phyloP scores from a whole-genome alignment of 768 basidiomycete species.

The Agrocybe praecox region DNA sequence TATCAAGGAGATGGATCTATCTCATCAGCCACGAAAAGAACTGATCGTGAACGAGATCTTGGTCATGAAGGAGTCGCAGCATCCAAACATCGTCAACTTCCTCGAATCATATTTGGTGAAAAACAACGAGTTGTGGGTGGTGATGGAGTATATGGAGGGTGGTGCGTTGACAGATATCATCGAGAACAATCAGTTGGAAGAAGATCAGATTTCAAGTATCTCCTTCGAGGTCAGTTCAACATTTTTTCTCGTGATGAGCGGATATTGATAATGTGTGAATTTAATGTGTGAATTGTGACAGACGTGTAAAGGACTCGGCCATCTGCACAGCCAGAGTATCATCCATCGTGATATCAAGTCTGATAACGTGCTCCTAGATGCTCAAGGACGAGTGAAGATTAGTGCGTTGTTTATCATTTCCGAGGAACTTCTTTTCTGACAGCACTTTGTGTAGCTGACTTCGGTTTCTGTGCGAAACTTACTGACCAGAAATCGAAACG shows the following conservation, averaged over 20 bases:
- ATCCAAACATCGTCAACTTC: constrained; percentile 97
- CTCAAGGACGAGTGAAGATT: constrained; percentile 94
- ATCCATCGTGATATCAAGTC: constrained; percentile 98
- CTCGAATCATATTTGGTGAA: constrained; percentile 89
- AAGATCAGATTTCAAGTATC: constrained; percentile 94
- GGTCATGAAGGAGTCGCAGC: constrained; percentile 98
- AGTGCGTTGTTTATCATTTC: constrained; percentile 58
- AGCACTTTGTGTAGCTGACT: constrained; percentile 68
- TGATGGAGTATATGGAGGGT: constrained; percentile 99
- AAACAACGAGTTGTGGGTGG: constrained; percentile 91
- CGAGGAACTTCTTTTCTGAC: constrained; percentile 2
- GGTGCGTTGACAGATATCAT: constrained; percentile 97
- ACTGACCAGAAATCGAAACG: constrained; percentile 97
- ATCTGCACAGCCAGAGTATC: constrained; percentile 91
- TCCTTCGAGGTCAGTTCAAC: constrained; percentile 74
- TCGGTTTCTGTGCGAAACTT: constrained; percentile 95
- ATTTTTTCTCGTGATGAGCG: not conserved
- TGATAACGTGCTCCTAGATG: constrained; percentile 93
- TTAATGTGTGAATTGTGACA: constrained; percentile 27
- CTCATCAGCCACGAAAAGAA: constrained; percentile 95
- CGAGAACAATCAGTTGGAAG: constrained; percentile 93
- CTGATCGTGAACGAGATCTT: constrained; percentile 97
- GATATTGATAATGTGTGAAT: not conserved
- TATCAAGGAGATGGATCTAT: constrained; percentile 98
- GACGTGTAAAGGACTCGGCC: constrained; percentile 95